Evolutionary conservation across 2,329 filamentous ascomycete genomes (phyloP).

Genomic region (Phialemonium atrogriseum): DNA sequence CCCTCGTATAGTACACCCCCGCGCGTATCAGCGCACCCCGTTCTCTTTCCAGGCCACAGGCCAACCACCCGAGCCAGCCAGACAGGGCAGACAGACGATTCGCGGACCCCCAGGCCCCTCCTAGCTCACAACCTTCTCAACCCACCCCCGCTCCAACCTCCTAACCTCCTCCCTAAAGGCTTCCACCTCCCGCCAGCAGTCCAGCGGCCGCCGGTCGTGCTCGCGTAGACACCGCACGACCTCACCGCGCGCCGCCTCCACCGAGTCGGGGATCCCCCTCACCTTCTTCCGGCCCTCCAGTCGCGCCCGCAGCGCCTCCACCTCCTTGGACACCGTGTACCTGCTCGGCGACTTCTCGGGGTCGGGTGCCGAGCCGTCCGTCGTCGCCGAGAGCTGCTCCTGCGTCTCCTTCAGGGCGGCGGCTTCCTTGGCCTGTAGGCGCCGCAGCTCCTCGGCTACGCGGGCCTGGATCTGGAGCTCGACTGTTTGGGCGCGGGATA

Average conservation of each 20-base stretch:
- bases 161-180: slow-evolving; percentile 84
- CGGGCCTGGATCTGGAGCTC: slow-evolving; percentile 86
- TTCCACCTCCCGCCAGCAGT: slow-evolving; percentile 91
- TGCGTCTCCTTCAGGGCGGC: slow-evolving; percentile 61
- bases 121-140: slow-evolving; percentile 65
- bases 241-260: slow-evolving; percentile 66
- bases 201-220: slow-evolving; percentile 79
- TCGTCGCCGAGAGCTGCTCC: slow-evolving; percentile 53
- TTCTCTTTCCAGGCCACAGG: too few species aligned
- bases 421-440: slow-evolving; percentile 63
- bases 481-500: slow-evolving; percentile 70
- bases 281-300: slow-evolving; percentile 57
- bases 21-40: too few species aligned
- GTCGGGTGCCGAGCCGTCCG: slow-evolving; percentile 24
- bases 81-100: too few species aligned
- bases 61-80: too few species aligned
- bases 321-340: slow-evolving; percentile 49
- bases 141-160: slow-evolving; percentile 77
- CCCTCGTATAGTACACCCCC: too few species aligned
- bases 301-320: slow-evolving; percentile 48
- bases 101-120: too few species aligned
- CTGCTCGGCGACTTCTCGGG: slow-evolving; percentile 28
- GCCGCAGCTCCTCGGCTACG: slow-evolving; percentile 76
- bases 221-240: slow-evolving; percentile 74
- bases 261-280: slow-evolving; percentile 58